phyloP scores from a whole-genome alignment of 352 stramenopile species.

The Globisporangium abappressorium region DNA sequence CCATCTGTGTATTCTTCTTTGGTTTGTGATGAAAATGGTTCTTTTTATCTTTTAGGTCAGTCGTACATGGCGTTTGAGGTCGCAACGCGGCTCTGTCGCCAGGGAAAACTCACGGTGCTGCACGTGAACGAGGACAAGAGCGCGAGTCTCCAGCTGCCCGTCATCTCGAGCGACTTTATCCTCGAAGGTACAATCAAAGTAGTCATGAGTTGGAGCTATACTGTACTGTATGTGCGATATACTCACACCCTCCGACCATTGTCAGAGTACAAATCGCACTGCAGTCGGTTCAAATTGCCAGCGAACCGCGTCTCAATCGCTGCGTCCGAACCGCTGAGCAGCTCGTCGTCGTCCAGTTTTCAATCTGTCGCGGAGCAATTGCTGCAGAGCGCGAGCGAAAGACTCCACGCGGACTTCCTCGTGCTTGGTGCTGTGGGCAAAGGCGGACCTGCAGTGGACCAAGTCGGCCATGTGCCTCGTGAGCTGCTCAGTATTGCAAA shows the following conservation, averaged over 20 bases:
- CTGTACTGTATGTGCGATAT: background rate
- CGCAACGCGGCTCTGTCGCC: slow-evolving; percentile 38
- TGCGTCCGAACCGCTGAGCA: slow-evolving; percentile 19
- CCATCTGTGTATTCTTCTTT: background rate
- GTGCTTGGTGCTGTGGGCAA: slow-evolving; percentile 61
- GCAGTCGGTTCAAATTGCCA: slow-evolving; percentile 35
- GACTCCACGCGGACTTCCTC: slow-evolving; percentile 34
- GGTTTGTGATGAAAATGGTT: background rate
- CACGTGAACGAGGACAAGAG: slow-evolving; percentile 47
- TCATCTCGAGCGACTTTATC: slow-evolving; percentile 62
- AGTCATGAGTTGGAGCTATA: background rate
- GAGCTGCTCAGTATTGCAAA: slow-evolving; percentile 30
- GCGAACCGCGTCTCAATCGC: slow-evolving; percentile 33
- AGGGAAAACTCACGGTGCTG: slow-evolving; percentile 42
- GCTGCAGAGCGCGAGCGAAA: slow-evolving; percentile 22
- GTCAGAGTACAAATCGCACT: slow-evolving; percentile 57
- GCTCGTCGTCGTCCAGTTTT: slow-evolving; percentile 3
- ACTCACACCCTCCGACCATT: background rate
- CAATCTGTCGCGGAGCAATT: slow-evolving; percentile 31
- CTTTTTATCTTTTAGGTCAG: slow-evolving; percentile 33
- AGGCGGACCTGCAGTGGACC: slow-evolving; percentile 48
- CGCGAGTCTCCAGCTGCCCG: slow-evolving; percentile 46
- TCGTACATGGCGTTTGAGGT: slow-evolving; percentile 61
- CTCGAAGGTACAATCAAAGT: slow-evolving; percentile 28
- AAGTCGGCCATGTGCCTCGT: slow-evolving; percentile 54